A percentile compares a stretch with the other conserved stretches of the same genome.
These are phyloP conservation scores for Lachnellula occidentalis DNA, from an alignment of 2,329 filamentous ascomycete species.

Conservation along the genomic window DNA sequence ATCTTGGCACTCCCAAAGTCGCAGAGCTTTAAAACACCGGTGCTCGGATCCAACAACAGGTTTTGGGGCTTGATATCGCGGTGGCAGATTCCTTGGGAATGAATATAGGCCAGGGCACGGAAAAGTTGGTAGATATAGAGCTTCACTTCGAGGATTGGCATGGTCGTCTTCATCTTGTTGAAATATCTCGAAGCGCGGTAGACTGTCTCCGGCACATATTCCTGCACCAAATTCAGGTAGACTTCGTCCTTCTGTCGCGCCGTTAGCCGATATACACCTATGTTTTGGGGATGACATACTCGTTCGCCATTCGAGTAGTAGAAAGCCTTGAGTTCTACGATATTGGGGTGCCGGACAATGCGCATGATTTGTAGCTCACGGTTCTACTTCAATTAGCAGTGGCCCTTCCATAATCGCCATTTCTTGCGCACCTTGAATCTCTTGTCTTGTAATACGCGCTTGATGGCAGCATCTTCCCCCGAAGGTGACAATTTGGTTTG, in stretches of 20 bases:
- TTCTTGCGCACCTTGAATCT: conserved; percentile 81
- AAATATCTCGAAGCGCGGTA: conserved; percentile 98
- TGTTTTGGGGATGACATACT: conserved; percentile 48
- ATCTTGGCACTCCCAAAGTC: conserved; percentile 99
- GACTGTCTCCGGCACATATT: conserved; percentile 97
- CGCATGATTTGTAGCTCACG: conserved; percentile 99
- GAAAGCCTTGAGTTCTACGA: conserved; percentile 97
- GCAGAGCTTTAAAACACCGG: conserved; percentile 91
- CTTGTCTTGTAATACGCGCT: conserved; percentile 97
- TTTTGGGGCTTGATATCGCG: conserved; percentile 99
- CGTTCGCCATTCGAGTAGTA: conserved; percentile 99
- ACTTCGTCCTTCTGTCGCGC: conserved; percentile 85
- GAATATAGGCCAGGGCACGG: conserved; percentile 95
- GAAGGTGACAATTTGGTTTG: conserved; percentile 98
- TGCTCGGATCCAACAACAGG: conserved; percentile 83
- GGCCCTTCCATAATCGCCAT: background rate
- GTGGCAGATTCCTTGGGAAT: conserved; percentile 98
- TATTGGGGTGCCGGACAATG: conserved; percentile 97
- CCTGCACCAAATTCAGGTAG: conserved; percentile 95
- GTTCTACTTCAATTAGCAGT: conserved; percentile 58
- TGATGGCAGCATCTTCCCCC: conserved; percentile 97
- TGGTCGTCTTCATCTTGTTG: conserved; percentile 99
- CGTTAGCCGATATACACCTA: conserved; percentile 5
- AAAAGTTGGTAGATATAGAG: conserved; percentile 99
- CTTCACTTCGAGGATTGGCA: conserved; percentile 98